Evolutionary conservation across 768 basidiomycete genomes (phyloP), one percentile per base, ranked within the genome.

Genomic region (Clitopilus hobsonii): DNA sequence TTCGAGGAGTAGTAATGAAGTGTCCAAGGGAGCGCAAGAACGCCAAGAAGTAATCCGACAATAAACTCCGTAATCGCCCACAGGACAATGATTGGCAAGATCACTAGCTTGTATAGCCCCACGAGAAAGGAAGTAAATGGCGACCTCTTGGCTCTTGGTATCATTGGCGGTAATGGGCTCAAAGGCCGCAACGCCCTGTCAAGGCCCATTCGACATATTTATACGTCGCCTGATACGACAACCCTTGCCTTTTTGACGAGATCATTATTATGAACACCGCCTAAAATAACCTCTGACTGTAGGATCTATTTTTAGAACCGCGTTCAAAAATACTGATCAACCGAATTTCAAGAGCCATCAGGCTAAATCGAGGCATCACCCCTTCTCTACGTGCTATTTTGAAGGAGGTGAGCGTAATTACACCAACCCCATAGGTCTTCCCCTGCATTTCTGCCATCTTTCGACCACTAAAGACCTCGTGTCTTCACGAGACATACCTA

Each of bases 101-200:
- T 11, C 11, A 16, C 41, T 18, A 45, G 41, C 41, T 36, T 36
- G 32, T 36, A 36, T 36, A 36, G 3, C 32, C 14, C 11, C 41
- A 45, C 41, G 22, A 45, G 41, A 45, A 45, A 20, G 41, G 41
- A 45, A 8, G 22, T 23, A 20, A 45, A 20, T 20, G 41, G 41
- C 18, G 41, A 45, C 22, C 41, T 16, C 22, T 45, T 45, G 4
- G 16, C 22, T 20, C 41, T 45, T 45, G 41, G 41, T 45, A 45
- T 45, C 41, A 45, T 45, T 45, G 41, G 41, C 41, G 41, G 41
- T 45, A 45, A 45, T 45, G 41, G 41, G 22, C 41, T 45, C 22
- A 20, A 10, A 45, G 8, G 32, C 32, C 32, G 32, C 32, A n/a
- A 36, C 32, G 32, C 32, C n/a, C n/a, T 45, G 41, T 45, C 41